phyloP scores from a whole-genome alignment of 2,329 filamentous ascomycete species.

The Rutstroemia sydowiana region DNA sequence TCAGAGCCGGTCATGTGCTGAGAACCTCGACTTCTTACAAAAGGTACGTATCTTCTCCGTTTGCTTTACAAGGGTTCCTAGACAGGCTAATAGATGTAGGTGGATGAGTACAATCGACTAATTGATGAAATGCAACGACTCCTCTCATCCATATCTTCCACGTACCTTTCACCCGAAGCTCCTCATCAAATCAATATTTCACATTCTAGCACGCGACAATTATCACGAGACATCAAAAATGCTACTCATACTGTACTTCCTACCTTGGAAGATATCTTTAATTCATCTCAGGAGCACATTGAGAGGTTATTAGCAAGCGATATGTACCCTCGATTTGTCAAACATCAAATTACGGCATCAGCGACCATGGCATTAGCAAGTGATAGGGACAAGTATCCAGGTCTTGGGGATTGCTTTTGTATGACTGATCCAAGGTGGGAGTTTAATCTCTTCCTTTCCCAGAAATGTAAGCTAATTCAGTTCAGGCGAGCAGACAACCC shows the following conservation, averaged over 20 bases:
- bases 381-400: constrained; percentile 39
- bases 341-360: constrained; percentile 41
- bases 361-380: constrained; percentile 39
- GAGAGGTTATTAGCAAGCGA: constrained; percentile 39
- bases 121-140: constrained; percentile 38
- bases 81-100: constrained; percentile 18
- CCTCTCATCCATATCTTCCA: constrained; percentile 39
- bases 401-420: constrained; percentile 52
- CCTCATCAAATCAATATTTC: constrained; percentile 24
- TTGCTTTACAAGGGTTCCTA: not conserved
- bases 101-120: constrained; percentile 39
- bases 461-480: not conserved
- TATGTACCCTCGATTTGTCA: constrained; percentile 46
- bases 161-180: constrained; percentile 34
- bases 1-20: constrained; percentile 37
- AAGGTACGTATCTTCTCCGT: constrained; percentile 33
- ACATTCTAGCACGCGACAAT: constrained; percentile 12
- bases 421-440: constrained; percentile 41
- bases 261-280: constrained; percentile 26
- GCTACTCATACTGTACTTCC: constrained; percentile 27
- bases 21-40: constrained; percentile 45
- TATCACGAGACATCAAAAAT: constrained; percentile 19
- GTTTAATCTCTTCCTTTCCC: not conserved
- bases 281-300: constrained; percentile 37
- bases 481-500: constrained; percentile 40